These are phyloP conservation scores for Umbilicus rupestris DNA, from an alignment of 164 flowering plant species.

Conservation along the genomic window DNA sequence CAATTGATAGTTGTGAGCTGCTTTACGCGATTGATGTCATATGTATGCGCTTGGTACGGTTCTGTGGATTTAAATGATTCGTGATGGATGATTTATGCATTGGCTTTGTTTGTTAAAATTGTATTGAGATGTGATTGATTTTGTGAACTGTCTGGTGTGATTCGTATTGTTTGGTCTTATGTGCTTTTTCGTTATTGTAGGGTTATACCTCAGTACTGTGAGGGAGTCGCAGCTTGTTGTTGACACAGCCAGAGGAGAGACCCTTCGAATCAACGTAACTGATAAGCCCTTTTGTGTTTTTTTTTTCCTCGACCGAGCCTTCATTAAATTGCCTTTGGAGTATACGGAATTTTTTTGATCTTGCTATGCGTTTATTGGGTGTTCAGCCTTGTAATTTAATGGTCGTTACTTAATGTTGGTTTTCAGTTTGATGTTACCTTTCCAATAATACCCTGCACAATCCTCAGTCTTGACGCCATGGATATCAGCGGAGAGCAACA, in stretches of 20 bases:
- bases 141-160: neutral
- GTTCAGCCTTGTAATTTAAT: neutral
- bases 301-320: neutral
- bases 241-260: constrained; percentile 57
- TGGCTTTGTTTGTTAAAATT: neutral
- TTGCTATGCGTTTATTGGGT: neutral
- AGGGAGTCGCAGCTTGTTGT: constrained; percentile 50
- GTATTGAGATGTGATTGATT: neutral
- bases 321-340: neutral
- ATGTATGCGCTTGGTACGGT: neutral
- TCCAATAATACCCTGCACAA: constrained; percentile 61
- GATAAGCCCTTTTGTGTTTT: neutral
- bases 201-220: constrained; percentile 37
- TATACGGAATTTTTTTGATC: neutral
- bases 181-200: constrained; percentile 20
- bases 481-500: constrained; percentile 87
- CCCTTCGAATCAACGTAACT: constrained; percentile 36
- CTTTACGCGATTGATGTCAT: neutral
- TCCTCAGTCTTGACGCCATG: constrained; percentile 71
- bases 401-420: neutral
- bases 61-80: neutral
- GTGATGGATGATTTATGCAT: neutral
- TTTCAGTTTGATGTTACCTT: constrained; percentile 84
- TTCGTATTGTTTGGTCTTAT: neutral
- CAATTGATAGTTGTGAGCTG: neutral